Conservation (phyloP, 495 filamentous ascomycete genomes). For the Podospora fimiseda region DNA sequence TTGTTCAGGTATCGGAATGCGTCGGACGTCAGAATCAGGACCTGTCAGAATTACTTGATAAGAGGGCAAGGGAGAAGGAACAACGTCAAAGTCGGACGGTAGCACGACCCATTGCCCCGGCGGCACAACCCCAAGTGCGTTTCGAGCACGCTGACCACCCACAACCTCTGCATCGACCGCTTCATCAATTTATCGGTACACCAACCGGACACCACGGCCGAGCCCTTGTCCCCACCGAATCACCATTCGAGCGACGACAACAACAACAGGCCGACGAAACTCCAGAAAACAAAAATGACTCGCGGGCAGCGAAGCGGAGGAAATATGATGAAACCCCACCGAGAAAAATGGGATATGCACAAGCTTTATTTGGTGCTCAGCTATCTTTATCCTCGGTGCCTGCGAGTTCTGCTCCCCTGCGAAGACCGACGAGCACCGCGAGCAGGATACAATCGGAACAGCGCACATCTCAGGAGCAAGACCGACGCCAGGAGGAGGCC, state of each 20-base stretch:
- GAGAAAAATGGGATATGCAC: constrained; percentile 46
- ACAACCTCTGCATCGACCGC: constrained; percentile 36
- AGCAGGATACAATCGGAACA: background rate
- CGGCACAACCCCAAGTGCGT: constrained; percentile 6
- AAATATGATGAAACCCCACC: constrained; percentile 31
- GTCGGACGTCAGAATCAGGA: constrained; percentile 70
- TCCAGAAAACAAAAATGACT: constrained; percentile 7
- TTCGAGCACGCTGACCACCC: constrained; percentile 16
- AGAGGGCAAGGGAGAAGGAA: constrained; percentile 48
- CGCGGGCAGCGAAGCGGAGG: constrained; percentile 31
- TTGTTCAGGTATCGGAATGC: constrained; percentile 73
- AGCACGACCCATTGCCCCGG: constrained; percentile 18
- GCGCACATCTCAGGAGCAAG: background rate
- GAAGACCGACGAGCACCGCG: constrained; percentile 10
- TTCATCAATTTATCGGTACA: constrained; percentile 41
- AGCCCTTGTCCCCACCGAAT: constrained; percentile 39
- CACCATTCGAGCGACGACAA: constrained; percentile 46
- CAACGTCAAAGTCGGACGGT: constrained; percentile 33
- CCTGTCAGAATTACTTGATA: constrained; percentile 64
- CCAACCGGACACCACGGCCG: constrained; percentile 47
- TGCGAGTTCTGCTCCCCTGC: constrained; percentile 27
- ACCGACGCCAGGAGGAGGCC: background rate
- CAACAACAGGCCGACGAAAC: constrained; percentile 14
- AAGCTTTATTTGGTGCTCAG: constrained; percentile 44
- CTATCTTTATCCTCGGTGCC: constrained; percentile 39